Evolutionary conservation across 2,329 filamentous ascomycete species (phyloP), one percentile per base, ranked within the genome.

Genomic region (Penicillium polonicum): DNA sequence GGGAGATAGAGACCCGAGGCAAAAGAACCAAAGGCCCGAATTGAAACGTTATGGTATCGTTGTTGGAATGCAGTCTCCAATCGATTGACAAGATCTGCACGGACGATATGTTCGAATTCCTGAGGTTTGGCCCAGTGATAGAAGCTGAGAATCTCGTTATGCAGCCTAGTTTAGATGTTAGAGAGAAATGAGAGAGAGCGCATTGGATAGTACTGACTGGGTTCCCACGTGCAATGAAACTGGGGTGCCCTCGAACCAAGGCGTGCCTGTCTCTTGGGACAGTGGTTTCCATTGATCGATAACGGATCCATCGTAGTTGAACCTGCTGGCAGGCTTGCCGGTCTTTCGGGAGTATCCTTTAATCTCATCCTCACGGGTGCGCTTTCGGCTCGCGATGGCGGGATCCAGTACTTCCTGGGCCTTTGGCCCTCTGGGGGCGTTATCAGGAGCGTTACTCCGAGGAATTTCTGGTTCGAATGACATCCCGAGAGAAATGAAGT

Each of bases 71-170:
- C 80, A 19, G 72, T 70, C 49, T 85, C 80, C 2, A 97, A 79
- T 19, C 91, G 86, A 3, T 85, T 76, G 35, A 97, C 82, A 15
- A 99, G 78, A 46, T 89, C 83, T 21, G 82, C 76, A 10, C 94
- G 90, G 54, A 96, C 85, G 3, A 81, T 79, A 60, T 92, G 82
- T 74, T 99, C 94, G 66, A 89, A 94, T 3, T 83, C 75, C 45
- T 85, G 83, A 3, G 94, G 94, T 61, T 83, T 86, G 33, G 96
- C 88, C 72, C 88, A 95, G 36, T 92, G 81, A 72, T 92, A 95
- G 71, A 97, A 97, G 67, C 95, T 90, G 31, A 89, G 78, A 43
- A 97, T 87, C 74, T 99, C 94, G 68, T 92, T 91, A 74, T 97
- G 92, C 27, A 99, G 78, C 74, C 90, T 92, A 63, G 13, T 6